Percentiles rank a stretch among this genome's conserved stretches.
Conservation (phyloP, 352 stramenopile genomes). For the Phytophthora citrophthora region DNA sequence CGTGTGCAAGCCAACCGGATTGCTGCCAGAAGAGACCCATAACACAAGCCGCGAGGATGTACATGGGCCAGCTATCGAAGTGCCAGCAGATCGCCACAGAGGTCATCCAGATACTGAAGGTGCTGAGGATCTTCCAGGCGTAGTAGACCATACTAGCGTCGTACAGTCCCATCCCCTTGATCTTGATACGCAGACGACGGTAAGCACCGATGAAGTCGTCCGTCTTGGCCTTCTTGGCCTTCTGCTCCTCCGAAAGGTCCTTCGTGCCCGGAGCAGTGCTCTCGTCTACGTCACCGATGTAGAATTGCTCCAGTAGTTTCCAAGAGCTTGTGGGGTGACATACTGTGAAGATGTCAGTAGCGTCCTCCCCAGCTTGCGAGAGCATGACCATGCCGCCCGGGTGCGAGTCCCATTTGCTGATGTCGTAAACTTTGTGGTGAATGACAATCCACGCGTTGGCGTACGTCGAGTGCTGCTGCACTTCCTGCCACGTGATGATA, state of each 20-base stretch:
- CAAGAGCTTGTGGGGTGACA: constrained; percentile 96
- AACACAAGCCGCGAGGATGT: constrained; percentile 92
- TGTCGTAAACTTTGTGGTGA: constrained; percentile 92
- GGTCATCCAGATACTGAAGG: constrained; percentile 89
- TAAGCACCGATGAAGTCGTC: constrained; percentile 97
- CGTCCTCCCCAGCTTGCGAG: constrained; percentile 97
- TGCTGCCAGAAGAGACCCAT: constrained; percentile 99
- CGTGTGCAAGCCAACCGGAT: constrained; percentile 97
- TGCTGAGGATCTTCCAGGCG: constrained; percentile 95
- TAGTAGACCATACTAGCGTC: constrained; percentile 94
- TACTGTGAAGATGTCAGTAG: constrained; percentile 98
- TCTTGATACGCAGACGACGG: constrained; percentile 93
- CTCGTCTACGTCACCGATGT: constrained; percentile 96
- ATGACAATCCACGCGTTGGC: constrained; percentile 90
- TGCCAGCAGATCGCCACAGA: constrained; percentile 90
- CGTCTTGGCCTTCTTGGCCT: constrained; percentile 63
- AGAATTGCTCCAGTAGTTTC: constrained; percentile 96
- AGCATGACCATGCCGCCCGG: constrained; percentile 95
- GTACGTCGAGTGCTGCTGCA: constrained; percentile 78
- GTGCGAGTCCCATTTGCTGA: constrained; percentile 87
- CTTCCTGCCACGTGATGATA: constrained; percentile 79
- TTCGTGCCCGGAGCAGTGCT: constrained; percentile 39
- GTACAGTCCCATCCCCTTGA: constrained; percentile 96
- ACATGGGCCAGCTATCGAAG: constrained; percentile 78
- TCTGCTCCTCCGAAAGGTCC: constrained; percentile 52